Evolutionary conservation across 192 early-diverging fungal species (phyloP), one percentile per base, ranked within the genome.

Genomic region (Backusella parvicylindrica): DNA sequence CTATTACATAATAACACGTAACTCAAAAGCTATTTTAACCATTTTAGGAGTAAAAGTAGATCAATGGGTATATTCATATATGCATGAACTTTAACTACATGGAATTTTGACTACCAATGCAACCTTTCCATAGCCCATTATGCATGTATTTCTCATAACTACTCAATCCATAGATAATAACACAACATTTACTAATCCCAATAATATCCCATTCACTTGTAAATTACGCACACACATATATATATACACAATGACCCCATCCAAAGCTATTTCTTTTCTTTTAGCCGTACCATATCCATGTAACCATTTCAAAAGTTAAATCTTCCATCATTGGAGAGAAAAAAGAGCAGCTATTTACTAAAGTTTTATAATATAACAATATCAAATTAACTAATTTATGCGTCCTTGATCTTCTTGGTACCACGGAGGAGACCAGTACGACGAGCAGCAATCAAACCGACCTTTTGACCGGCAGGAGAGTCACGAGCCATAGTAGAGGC

Each of bases 381-480:
- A 60, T 60, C 53, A 60, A 60, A 60, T 28, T 60, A 68, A 70
- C 38, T 43, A 28, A 41, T 69, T 69, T 69, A 69, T 41, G 68
- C 68, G 60, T 94, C 88, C 89, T 94, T 94, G 88, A 93, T 77
- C 88, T 95, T 94, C 93, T 98, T 98, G 91, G 97, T 93, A 95
- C 98, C 98, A 79, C 97, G 94, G 86, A 99, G 92, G 78, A 99
- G 90, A 98, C 98, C 98, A 84, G 97, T 99, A 81, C 98, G 91
- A 75, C 77, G 56, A 40, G 76, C 79, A 73, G 79, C 79, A 50
- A 81, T 75, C 50, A 89, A 83, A 88, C 87, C 86, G 37, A 94
- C 93, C 92, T 99, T 99, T 89, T 99, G 96, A 88, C 98, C 98
- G 73, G 98, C 91, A 38, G 95, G 93, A 77, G 96, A 89, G 87